Base-by-base conservation (phyloP, 192 early-diverging fungal genomes). In the Entomortierella beljakovae region DNA sequence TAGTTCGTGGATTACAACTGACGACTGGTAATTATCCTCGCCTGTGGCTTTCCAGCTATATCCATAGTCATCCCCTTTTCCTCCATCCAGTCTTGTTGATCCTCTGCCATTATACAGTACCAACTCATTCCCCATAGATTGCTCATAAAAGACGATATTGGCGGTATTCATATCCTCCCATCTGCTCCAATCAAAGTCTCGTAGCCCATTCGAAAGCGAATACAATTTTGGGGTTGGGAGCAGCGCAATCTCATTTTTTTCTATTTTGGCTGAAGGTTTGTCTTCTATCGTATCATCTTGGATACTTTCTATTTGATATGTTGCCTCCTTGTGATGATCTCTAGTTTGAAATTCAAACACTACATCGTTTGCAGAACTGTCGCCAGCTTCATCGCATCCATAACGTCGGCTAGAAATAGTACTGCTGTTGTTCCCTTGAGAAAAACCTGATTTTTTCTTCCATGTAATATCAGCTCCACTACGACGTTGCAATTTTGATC, bases 1-100 rank as follows among this genome's bases (percentile, higher is more conserved):
- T 9, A 68, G 66, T 48, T 77, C 73, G 42, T 77, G 60, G 25
- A 77, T 59, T 3, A 40, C 3, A 1, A 38, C 60, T 4, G 31
- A 32, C 8, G 66, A 58, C 6, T 15, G 28, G 22, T 16, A 10
- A 37, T 61, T 15, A 25, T 48, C 18, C 31, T 57, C 32, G n/a
- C 32, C 40, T 6, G 29, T 26, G 4, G 20, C 28, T 9, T 60
- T 26, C 7, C 5, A 22, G 22, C 2, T 31, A 3, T n/a, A 16
- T 33, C n/a, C 56, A 6, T 69, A 42, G 40, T 50, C n/a, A n/a
- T n/a, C n/a, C 6, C 25, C 34, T 13, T 34, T 57, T 20, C 10
- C 32, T 11, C 32, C 13, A 32, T 5, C 50, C 34, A 18, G 20
- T 26, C 13, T 25, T n/a, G n/a, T n/a, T n/a, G n/a, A n/a, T 0